phyloP scores from a whole-genome alignment of 2,329 filamentous ascomycete genomes.

The Aureobasidium lini region DNA sequence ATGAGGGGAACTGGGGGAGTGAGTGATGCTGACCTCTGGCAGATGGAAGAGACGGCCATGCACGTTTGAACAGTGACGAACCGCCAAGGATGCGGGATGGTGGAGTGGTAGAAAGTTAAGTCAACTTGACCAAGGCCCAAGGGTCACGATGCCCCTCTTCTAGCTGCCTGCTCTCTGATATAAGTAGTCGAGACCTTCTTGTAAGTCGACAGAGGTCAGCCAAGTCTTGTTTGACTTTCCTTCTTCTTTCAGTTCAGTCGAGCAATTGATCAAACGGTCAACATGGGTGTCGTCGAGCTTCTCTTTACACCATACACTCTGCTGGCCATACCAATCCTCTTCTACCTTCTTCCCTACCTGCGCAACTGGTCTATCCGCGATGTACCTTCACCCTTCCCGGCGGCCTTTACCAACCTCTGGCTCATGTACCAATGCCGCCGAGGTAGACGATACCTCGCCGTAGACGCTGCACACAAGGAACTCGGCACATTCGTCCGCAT shows the following conservation, averaged over 20 bases:
- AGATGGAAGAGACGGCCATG: background rate
- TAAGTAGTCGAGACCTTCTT: background rate
- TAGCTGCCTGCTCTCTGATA: background rate
- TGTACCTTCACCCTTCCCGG: slow-evolving; percentile 58
- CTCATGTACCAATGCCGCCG: slow-evolving; percentile 56
- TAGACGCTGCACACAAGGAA: slow-evolving; percentile 68
- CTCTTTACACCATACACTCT: slow-evolving; percentile 41
- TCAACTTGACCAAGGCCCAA: background rate
- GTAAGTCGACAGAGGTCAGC: background rate
- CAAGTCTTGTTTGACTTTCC: background rate
- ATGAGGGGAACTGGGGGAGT: background rate
- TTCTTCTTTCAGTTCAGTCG: background rate
- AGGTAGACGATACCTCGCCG: slow-evolving; percentile 48
- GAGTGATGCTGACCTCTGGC: background rate
- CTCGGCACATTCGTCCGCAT: slow-evolving; percentile 74
- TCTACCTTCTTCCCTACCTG: slow-evolving; percentile 55
- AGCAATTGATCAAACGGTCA: background rate
- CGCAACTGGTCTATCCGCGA: slow-evolving; percentile 46
- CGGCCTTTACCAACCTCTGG: slow-evolving; percentile 72
- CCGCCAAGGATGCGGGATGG: background rate
- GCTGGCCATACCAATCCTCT: slow-evolving; percentile 43
- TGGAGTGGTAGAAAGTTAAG: background rate
- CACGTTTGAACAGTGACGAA: background rate
- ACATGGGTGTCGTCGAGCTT: slow-evolving; percentile 30
- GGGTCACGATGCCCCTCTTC: background rate